A percentile compares a stretch with the other conserved stretches of the same genome.
phyloP scores from a whole-genome alignment of 306 rosid genomes.

The Acacia acuminata region DNA sequence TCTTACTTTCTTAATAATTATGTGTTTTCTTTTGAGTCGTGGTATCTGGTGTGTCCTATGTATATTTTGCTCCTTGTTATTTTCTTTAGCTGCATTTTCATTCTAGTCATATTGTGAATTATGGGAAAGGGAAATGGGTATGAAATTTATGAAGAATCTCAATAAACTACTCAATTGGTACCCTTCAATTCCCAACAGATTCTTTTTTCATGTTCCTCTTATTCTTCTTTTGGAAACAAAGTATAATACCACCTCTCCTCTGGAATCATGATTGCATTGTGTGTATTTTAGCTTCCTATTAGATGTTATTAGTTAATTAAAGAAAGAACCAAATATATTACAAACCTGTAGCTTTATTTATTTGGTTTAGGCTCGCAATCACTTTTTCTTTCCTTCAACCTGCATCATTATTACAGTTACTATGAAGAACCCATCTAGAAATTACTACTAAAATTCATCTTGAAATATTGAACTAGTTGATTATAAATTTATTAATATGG shows the following conservation, averaged over 20 bases:
- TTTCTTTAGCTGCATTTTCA: no score
- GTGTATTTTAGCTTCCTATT: not conserved
- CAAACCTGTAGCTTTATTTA: no score
- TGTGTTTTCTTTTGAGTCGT: no score
- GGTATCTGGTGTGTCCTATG: no score
- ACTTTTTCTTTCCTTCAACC: no score
- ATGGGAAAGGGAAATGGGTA: not conserved
- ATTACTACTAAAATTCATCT: not conserved
- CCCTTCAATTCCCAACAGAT: not conserved
- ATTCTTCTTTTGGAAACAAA: not conserved
- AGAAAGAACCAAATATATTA: not conserved
- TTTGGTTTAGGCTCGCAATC: no score
- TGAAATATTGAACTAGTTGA: not conserved
- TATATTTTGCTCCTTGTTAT: no score
- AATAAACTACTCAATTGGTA: not conserved
- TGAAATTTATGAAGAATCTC: constrained; percentile 6
- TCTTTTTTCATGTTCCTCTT: not conserved
- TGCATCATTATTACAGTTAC: no score
- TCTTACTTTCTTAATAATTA: no score
- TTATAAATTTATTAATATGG: not conserved
- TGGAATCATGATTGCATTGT: not conserved
- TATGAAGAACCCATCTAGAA: not conserved
- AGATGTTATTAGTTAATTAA: not conserved
- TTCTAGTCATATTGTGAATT: not conserved
- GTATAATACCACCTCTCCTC: not conserved